Evolutionary conservation across 192 early-diverging fungal genomes (phyloP).

Genomic region (Jimgerdemannia lactiflua): DNA sequence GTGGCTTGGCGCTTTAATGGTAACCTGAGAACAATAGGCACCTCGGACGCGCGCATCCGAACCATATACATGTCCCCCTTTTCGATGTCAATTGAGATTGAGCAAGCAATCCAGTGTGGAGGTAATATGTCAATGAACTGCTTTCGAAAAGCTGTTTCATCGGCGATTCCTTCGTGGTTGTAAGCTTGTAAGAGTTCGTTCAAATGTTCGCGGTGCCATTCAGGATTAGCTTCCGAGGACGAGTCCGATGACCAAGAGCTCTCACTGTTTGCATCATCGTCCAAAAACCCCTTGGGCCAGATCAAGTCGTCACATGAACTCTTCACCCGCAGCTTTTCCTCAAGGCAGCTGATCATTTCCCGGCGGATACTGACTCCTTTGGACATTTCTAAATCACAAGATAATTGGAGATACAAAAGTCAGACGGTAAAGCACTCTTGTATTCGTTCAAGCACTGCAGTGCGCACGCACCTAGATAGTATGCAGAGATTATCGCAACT

Average conservation of each 20-base stretch:
- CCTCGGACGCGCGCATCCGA: conserved; percentile 41
- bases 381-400: conserved; percentile 46
- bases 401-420: conserved; percentile 14
- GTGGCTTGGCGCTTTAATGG: conserved; percentile 61
- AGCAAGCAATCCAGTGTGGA: conserved; percentile 71
- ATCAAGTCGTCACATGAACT: conserved; percentile 7
- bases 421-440: not conserved
- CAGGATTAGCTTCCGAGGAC: conserved; percentile 9
- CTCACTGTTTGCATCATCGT: conserved; percentile 4
- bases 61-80: conserved; percentile 70
- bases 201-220: conserved; percentile 21
- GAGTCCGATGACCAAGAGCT: conserved; percentile 12
- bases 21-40: conserved; percentile 65
- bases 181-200: conserved; percentile 31
- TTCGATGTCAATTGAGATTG: conserved; percentile 68
- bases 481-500: conserved; percentile 30
- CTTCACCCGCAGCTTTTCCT: conserved; percentile 36
- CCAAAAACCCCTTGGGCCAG: not conserved
- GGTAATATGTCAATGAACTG: conserved; percentile 61
- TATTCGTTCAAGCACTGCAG: not conserved
- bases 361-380: conserved; percentile 58
- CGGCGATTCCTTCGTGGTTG: conserved; percentile 31
- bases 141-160: conserved; percentile 39
- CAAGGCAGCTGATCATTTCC: conserved; percentile 52
- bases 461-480: conserved; percentile 45